Base-by-base conservation (phyloP, 768 basidiomycete genomes). In the Kwoniella sp. region DNA sequence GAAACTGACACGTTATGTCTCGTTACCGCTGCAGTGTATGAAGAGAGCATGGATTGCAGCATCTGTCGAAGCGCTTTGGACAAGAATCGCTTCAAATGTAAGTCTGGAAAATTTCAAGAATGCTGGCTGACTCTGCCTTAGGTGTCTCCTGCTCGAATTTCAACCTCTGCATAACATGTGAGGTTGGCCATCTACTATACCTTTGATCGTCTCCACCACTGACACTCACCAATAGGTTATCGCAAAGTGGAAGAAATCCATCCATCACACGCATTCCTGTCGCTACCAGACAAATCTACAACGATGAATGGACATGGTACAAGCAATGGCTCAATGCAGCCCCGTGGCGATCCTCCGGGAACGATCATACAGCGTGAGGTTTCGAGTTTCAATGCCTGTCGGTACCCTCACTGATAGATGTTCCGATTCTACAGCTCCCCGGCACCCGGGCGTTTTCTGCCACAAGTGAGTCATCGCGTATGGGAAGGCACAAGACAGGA, bases 211-310 rank as follows among this genome's bases (percentile, higher is more conserved):
- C n/a, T 53, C 58, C 34, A 20, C 25, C 13, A 48, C 58, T 38
- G 17, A 59, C 41, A 20, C 47, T 57, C 23, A 12, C 26, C 5
- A n/a, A 26, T 67, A 93, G 92, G 74, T 87, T 74, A 79, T 56
- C 74, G 73, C 22, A 77, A 91, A 82, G 92, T 93, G 12, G 91
- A 94, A 69, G 91, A 93, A 73, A 86, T 95, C 17, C 93, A 97
- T 73, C 94, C 93, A 0, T 85, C 86, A 0, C 92, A 97, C 74
- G 87, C 90, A 1, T 96, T 95, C 83, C 82, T 94, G 22, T 84
- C 86, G 9, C 86, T 93, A 4, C 88, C 88, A n/a, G 90, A 91
- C 69, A 85, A 83, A 17, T 45, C 41, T 3, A 45, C 17, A 17
- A 17, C 41, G 3, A 45, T 17, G 41, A 45, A 9, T 20, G 41